phyloP scores from a whole-genome alignment of 192 early-diverging fungal species.

The Rhizoclosmatium sp. region DNA sequence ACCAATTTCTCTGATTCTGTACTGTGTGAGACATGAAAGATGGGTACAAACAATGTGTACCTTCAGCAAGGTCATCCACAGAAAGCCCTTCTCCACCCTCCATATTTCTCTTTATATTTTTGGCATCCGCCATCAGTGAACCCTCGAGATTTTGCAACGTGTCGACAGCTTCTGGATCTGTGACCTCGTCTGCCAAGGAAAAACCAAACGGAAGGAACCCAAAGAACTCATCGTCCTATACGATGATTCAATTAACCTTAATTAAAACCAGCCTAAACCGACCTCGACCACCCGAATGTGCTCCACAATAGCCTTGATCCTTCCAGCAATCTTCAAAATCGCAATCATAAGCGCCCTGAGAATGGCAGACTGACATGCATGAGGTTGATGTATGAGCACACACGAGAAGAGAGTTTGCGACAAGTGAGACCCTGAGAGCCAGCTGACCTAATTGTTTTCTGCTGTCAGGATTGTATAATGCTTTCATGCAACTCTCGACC shows the following conservation, averaged over 20 bases:
- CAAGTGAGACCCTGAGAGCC: constrained; percentile 24
- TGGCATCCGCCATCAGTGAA: neutral
- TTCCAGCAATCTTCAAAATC: neutral
- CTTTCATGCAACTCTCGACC: neutral
- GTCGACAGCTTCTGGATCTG: constrained; percentile 33
- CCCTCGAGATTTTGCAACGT: constrained; percentile 20
- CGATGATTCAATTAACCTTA: constrained; percentile 4
- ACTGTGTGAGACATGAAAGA: neutral
- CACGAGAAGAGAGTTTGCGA: constrained; percentile 29
- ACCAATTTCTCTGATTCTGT: constrained; percentile 1
- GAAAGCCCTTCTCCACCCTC: neutral
- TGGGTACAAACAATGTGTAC: neutral
- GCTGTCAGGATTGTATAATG: too few species aligned
- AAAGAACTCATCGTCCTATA: constrained; percentile 40
- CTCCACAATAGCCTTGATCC: constrained; percentile 19
- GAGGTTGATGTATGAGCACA: constrained; percentile 19
- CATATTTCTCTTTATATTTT: neutral
- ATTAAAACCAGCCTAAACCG: neutral
- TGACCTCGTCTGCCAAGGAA: constrained; percentile 13
- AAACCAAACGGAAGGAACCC: constrained; percentile 22
- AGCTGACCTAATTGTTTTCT: constrained; percentile 12
- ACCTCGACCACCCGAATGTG: constrained; percentile 8
- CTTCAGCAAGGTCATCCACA: neutral
- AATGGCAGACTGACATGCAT: constrained; percentile 21
- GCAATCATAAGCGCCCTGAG: constrained; percentile 17